These are phyloP conservation scores for Paragyromitra xinjiangensis DNA, from an alignment of 495 filamentous ascomycete species.

Conservation along the genomic window DNA sequence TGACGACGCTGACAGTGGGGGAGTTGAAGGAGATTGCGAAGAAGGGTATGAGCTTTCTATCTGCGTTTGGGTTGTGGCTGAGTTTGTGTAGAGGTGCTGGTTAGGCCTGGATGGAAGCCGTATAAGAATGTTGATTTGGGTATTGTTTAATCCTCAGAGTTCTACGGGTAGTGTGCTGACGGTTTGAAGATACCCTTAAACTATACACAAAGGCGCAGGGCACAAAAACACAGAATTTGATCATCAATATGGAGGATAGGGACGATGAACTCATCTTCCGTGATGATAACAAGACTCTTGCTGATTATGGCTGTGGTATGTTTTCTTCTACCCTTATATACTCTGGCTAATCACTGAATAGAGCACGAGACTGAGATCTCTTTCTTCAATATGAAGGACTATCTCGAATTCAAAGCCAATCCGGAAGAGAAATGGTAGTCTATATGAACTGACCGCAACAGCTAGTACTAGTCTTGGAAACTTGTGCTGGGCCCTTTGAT, in stretches of 20 bases:
- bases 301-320: conserved; percentile 55
- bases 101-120: conserved; percentile 53
- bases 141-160: not conserved
- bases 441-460: too few relatives aligned
- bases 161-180: conserved; percentile 1
- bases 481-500: not conserved
- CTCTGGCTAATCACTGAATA: conserved; percentile 1
- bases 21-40: conserved; percentile 52
- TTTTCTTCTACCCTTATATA: not conserved
- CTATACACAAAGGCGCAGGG: conserved; percentile 58
- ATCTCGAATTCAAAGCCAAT: conserved; percentile 55
- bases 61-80: not conserved
- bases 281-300: conserved; percentile 50
- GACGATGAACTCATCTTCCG: conserved; percentile 52
- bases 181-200: conserved; percentile 55
- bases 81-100: conserved; percentile 42
- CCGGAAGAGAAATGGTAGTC: conserved; percentile 57
- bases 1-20: conserved; percentile 54
- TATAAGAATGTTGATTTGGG: conserved; percentile 53
- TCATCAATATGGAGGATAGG: conserved; percentile 58
- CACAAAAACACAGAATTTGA: conserved; percentile 58
- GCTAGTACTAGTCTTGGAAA: too few relatives aligned
- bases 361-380: conserved; percentile 59
- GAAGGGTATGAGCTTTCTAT: conserved; percentile 9
- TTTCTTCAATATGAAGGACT: conserved; percentile 56